These are phyloP conservation scores for Sphaceloma murrayae DNA, from an alignment of 2,329 filamentous ascomycete genomes.

Conservation along the genomic window DNA sequence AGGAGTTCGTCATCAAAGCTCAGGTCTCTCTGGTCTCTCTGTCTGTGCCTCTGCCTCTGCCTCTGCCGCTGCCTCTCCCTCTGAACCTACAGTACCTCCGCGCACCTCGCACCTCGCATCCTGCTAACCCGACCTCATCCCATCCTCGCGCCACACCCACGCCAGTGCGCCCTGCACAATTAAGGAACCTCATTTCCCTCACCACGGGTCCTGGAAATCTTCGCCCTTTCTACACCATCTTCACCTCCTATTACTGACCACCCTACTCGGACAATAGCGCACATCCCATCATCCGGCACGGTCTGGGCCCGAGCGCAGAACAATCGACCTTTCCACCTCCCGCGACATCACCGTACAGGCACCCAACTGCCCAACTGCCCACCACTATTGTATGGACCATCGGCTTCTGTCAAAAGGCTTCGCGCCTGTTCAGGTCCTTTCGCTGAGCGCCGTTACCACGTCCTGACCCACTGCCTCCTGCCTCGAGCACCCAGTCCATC, in stretches of 20 bases:
- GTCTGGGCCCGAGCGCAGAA: conserved; percentile 7
- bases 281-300: background rate
- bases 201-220: conserved; percentile 8
- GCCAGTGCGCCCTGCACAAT: conserved; percentile 13
- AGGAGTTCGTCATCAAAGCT: conserved; percentile 14
- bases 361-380: conserved; percentile 3
- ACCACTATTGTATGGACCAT: conserved; percentile 14
- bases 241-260: conserved; percentile 6
- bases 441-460: conserved; percentile 9
- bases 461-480: conserved; percentile 10
- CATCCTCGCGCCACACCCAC: conserved; percentile 14
- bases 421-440: conserved; percentile 12
- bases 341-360: conserved; percentile 8
- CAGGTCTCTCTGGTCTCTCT: too few relatives aligned
- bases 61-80: too few relatives aligned
- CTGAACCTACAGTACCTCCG: too few relatives aligned
- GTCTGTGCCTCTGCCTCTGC: too few relatives aligned
- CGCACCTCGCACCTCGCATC: conserved; percentile 10
- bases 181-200: conserved; percentile 15
- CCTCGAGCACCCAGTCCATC: background rate
- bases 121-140: conserved; percentile 10
- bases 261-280: conserved; percentile 5
- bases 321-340: conserved; percentile 1
- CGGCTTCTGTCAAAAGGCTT: conserved; percentile 15
- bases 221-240: background rate